Conservation (phyloP, 306 rosid species). For the Senna tora region DNA sequence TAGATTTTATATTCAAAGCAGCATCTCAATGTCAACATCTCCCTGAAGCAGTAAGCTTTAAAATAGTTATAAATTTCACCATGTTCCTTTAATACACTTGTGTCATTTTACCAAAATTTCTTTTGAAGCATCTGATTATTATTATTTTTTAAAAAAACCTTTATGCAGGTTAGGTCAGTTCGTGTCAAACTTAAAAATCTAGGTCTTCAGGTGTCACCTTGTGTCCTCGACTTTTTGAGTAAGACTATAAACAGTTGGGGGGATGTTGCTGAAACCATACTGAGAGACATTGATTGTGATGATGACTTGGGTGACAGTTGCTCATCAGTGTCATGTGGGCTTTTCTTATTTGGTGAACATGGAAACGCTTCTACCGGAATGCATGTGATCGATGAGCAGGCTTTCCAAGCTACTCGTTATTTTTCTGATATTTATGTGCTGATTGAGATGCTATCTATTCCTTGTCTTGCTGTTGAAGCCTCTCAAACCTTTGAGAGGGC, state of each 20-base stretch:
- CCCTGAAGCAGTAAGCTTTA: conserved; percentile 88
- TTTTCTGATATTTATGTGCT: conserved; percentile 89
- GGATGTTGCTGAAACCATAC: conserved; percentile 96
- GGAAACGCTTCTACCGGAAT: conserved; percentile 61
- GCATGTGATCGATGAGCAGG: conserved; percentile 73
- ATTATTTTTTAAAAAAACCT: conserved; percentile 36
- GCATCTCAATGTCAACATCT: conserved; percentile 99
- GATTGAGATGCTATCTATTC: conserved; percentile 94
- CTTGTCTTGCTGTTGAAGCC: conserved; percentile 94
- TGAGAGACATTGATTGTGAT: conserved; percentile 91
- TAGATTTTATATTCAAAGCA: conserved; percentile 94
- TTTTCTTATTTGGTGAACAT: conserved; percentile 81
- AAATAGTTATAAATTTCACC: conserved; percentile 29
- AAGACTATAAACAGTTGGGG: conserved; percentile 99
- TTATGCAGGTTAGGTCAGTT: conserved; percentile 86
- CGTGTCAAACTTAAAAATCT: conserved; percentile 85
- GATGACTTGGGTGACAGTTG: conserved; percentile 77
- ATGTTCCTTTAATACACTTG: conserved; percentile 29
- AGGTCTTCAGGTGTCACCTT: conserved; percentile 82
- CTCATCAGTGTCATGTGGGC: conserved; percentile 60
- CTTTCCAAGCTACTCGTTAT: conserved; percentile 59
- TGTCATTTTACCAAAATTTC: conserved; percentile 20
- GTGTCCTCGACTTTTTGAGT: conserved; percentile 89
- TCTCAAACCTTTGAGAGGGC: conserved; percentile 97
- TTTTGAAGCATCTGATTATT: conserved; percentile 38